phyloP scores from a whole-genome alignment of 306 rosid species.

The Vigna angularis region DNA sequence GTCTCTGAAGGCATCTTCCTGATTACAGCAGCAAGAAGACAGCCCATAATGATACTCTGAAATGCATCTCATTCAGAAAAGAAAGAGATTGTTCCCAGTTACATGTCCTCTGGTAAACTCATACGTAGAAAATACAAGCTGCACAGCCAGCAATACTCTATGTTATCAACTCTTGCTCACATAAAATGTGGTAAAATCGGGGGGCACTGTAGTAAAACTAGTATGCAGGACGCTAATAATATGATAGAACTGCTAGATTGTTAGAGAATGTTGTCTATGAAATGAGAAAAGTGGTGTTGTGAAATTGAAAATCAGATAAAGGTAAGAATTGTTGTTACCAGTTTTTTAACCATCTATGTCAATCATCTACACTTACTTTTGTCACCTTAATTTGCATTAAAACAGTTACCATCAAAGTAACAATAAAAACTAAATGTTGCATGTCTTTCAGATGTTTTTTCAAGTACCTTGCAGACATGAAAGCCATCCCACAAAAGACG shows the following conservation, averaged over 20 bases:
- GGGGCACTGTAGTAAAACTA: too few species aligned
- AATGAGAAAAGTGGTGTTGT: not conserved
- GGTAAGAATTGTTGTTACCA: too few species aligned
- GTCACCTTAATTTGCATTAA: not conserved
- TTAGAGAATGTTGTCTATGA: not conserved
- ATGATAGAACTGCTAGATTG: too few species aligned
- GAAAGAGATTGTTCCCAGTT: constrained; percentile 29
- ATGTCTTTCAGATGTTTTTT: not conserved
- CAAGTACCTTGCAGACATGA: constrained; percentile 95
- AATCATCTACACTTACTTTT: not conserved
- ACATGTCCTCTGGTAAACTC: constrained; percentile 75
- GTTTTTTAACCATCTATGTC: too few species aligned
- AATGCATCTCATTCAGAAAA: constrained; percentile 42
- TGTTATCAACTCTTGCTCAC: too few species aligned
- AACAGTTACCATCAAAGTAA: not conserved
- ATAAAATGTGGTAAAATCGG: too few species aligned
- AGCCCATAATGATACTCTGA: not conserved
- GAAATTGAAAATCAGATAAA: not conserved
- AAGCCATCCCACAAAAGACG: constrained; percentile 95
- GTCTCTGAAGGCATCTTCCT: not conserved
- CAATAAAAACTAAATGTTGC: constrained; percentile 6
- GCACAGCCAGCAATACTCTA: constrained; percentile 47
- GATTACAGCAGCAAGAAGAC: not conserved
- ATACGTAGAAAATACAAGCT: constrained; percentile 84
- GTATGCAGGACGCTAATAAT: too few species aligned